Conservation (phyloP, 805 yeast species). For the Naumovozyma dairenensis region DNA sequence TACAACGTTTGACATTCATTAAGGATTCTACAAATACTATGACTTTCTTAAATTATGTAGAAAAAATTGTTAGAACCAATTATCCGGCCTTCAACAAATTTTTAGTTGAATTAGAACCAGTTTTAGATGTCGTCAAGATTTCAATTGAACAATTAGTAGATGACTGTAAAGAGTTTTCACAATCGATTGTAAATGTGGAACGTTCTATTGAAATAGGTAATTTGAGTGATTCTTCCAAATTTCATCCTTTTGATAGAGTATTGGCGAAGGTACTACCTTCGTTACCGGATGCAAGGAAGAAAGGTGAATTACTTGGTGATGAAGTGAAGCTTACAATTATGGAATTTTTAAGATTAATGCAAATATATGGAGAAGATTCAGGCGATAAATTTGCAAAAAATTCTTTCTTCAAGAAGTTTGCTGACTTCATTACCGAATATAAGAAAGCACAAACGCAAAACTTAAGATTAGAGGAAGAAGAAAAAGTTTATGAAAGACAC, state of each 20-base stretch:
- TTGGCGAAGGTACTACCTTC: conserved; percentile 51
- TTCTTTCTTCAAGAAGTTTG: conserved; percentile 67
- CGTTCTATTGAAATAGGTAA: conserved; percentile 74
- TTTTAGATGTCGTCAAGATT: conserved; percentile 50
- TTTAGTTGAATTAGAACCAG: conserved; percentile 60
- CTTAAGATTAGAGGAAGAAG: conserved; percentile 71
- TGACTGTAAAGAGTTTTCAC: conserved; percentile 59
- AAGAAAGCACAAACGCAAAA: conserved; percentile 75
- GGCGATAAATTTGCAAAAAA: conserved; percentile 55
- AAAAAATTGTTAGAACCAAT: conserved; percentile 70
- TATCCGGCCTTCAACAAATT: conserved; percentile 73
- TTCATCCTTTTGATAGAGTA: conserved; percentile 80
- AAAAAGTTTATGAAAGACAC: conserved; percentile 63
- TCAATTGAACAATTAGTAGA: conserved; percentile 71
- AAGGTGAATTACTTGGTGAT: conserved; percentile 52
- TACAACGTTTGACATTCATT: conserved; percentile 80
- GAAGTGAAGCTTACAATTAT: conserved; percentile 53
- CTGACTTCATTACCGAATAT: conserved; percentile 70
- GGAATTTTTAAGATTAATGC: conserved; percentile 65
- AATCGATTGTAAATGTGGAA: conserved; percentile 56
- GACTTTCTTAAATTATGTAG: conserved; percentile 89
- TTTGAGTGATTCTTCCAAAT: conserved; percentile 61
- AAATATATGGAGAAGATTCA: conserved; percentile 83
- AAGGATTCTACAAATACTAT: conserved; percentile 81
- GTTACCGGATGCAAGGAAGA: conserved; percentile 65